Evolutionary conservation across 2,329 filamentous ascomycete species (phyloP), one percentile per base, ranked within the genome.

Genomic region (Epichloe aotearoae): DNA sequence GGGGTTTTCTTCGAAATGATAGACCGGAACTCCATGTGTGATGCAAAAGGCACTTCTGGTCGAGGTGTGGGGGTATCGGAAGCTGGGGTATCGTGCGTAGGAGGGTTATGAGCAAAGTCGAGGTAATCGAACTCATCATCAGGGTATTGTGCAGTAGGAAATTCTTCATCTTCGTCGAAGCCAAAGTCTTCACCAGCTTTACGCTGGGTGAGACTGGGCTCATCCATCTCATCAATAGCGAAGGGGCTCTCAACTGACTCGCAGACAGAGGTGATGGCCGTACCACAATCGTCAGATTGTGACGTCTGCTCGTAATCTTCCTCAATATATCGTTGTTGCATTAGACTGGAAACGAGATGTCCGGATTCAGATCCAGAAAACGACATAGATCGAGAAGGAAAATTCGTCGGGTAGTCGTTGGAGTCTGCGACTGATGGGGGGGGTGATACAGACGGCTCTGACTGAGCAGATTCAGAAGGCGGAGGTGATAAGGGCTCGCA

Each of bases 351-450:
- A 30, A 60, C 55, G 50, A 72, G 66, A 19, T 58, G 61, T 26
- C 69, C 72, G 2, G 69, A 67, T 54, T 76, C 75, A 0, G 70
- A 73, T 47, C 72, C 73, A 1, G 74, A 77, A 56, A 76, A 76
- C 2, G 76, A 79, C 50, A 74, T 64, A 14, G 71, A 72, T 50
- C 74, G 71, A 8, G 72, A 69, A 5, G 72, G 70, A 1, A 71
- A 70, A 46, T 61, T 66, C 61, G 58, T 69, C 50, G 58, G 62
- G 51, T 55, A 68, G 53, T 48, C 64, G 54, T 56, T 60, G 15
- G 59, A 62, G n/a, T 63, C 61, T 26, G 59, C 54, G 33, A 68
- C 66, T 15, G 59, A 62, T 5, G 67, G 65, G 3, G 23, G 46
- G 46, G 68, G 69, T 5, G 66, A 61, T 42, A 61, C 66, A 14